Evolutionary conservation across 192 early-diverging fungal genomes (phyloP), one percentile per base, ranked within the genome.

Genomic region (Kappamyces sp.): DNA sequence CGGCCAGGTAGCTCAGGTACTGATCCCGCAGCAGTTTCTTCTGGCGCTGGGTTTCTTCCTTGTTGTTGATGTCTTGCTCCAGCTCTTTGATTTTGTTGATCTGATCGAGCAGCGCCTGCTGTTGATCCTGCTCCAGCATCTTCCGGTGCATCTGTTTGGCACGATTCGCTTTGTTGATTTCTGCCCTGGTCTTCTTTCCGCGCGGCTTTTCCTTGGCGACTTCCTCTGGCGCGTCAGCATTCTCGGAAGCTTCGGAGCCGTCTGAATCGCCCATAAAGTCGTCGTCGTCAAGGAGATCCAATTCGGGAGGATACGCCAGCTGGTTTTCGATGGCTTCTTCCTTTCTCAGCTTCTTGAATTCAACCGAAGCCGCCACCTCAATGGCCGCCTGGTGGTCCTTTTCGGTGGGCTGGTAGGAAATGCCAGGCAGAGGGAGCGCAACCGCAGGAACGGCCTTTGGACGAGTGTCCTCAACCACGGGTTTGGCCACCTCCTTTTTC

Each of bases 331-430:
- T 45, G 1, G 37, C 48, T 49, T 67, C 61, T 32, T 57, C 50
- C 37, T 50, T 31, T 5, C 57, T 59, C 14, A 65, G 57, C 54
- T 71, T 78, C 34, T 57, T 53, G 39, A 69, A 43, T 52, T 80
- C 78, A 9, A 66, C 71, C 36, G 75, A 70, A 12, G 72, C 63
- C 4, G 78, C 78, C n/a, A 51, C 32, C 58, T 64, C 49, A 34
- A 80, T 46, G 5, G 71, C 71, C n/a, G 32, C 69, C 65, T 91
- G 84, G 75, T 96, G 93, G 42, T 90, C 88, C 48, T 78, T 71
- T 61, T 84, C 76, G 8, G 76, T 73, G 5, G 96, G 96, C 49
- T 91, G 90, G 71, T 98, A 98, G 11, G 93, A 96, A 0, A 88
- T 78, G 45, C 96, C 96, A 1, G 88, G 82, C 52, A 92, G 86